Evolutionary conservation across 768 basidiomycete species (phyloP).

Genomic region (Boletus speciosus): DNA sequence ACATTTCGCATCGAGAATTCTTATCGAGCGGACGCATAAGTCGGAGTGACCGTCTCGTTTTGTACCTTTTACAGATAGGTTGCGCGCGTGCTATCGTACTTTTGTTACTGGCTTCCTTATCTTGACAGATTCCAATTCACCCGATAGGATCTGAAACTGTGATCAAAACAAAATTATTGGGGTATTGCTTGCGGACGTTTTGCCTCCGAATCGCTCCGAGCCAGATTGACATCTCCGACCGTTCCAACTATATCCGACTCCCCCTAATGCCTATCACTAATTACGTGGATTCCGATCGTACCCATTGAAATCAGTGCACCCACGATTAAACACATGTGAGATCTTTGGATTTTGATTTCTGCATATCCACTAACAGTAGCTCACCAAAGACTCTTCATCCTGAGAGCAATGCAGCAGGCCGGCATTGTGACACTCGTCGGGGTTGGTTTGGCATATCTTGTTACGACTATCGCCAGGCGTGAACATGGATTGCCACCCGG

Average conservation of each 20-base stretch:
- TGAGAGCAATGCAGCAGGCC: background rate
- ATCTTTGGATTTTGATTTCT: background rate
- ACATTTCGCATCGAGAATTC: background rate
- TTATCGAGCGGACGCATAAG: background rate
- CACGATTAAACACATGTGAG: too few relatives aligned
- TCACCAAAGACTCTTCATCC: background rate
- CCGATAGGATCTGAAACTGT: background rate
- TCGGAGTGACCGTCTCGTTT: background rate
- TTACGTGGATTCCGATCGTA: background rate
- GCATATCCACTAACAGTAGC: background rate
- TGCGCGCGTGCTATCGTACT: background rate
- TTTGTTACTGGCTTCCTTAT: background rate
- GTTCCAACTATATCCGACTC: too few relatives aligned
- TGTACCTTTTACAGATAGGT: background rate
- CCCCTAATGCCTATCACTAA: too few relatives aligned
- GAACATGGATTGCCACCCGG: constrained; percentile 1
- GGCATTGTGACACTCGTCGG: background rate
- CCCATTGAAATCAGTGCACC: too few relatives aligned
- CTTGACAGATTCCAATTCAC: background rate
- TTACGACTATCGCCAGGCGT: background rate
- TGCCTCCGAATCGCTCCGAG: background rate
- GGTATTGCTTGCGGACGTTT: background rate
- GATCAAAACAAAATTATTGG: too few relatives aligned
- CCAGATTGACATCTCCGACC: too few relatives aligned
- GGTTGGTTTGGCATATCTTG: background rate